A percentile compares a stretch with the other conserved stretches of the same genome.
phyloP scores from a whole-genome alignment of 192 early-diverging fungal species.

The Coemansia sp. region DNA sequence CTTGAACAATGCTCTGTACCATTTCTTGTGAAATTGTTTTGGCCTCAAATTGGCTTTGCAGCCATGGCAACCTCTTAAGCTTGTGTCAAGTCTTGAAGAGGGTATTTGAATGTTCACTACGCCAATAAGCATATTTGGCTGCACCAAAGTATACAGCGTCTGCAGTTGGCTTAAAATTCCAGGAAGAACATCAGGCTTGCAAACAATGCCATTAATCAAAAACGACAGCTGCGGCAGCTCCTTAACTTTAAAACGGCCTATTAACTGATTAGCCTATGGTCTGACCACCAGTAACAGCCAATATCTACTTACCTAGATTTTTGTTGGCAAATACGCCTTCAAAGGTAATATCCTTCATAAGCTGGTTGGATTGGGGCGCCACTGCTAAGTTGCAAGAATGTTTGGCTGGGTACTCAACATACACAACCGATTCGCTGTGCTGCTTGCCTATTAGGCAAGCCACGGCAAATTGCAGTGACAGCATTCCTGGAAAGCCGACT shows the following conservation, averaged over 20 bases:
- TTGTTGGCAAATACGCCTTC: slow-evolving; percentile 21
- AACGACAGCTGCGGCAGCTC: slow-evolving; percentile 9
- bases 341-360: slow-evolving; percentile 13
- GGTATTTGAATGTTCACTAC: slow-evolving; percentile 20
- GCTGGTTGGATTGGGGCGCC: neutral
- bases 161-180: slow-evolving; percentile 11
- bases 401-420: slow-evolving; percentile 8
- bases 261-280: neutral
- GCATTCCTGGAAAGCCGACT: slow-evolving; percentile 5
- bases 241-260: neutral
- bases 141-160: slow-evolving; percentile 1
- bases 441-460: slow-evolving; percentile 9
- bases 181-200: slow-evolving; percentile 16
- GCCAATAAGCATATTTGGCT: slow-evolving; percentile 15
- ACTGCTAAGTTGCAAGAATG: neutral
- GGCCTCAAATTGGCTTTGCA: slow-evolving; percentile 10
- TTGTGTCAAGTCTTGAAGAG: slow-evolving; percentile 17
- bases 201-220: slow-evolving; percentile 17
- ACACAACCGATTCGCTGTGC: neutral
- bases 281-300: neutral
- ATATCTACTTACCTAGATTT: neutral
- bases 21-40: slow-evolving; percentile 17
- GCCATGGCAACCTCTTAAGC: slow-evolving; percentile 13
- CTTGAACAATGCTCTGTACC: slow-evolving; percentile 4
- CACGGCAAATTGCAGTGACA: slow-evolving; percentile 12